Evolutionary conservation across 2,329 filamentous ascomycete species (phyloP), one percentile per base, ranked within the genome.

Genomic region (Phaeophleospora eucalypticola): DNA sequence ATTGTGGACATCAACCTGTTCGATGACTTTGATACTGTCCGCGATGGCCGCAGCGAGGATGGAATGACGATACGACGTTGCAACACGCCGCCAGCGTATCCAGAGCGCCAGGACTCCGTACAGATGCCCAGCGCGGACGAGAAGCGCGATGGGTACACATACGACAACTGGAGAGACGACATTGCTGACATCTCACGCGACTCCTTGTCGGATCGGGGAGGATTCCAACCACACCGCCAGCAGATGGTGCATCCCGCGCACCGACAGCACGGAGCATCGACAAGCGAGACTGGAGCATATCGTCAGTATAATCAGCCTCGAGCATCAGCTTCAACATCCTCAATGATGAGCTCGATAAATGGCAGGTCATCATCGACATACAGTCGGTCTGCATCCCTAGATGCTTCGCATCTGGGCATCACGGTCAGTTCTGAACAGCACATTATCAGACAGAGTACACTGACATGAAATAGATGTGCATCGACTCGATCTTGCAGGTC

Each of bases 101-200:
- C 18, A 4, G 9, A 18, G 36, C 18, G 24, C 7, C 24, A 29
- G 12, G 24, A 29, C 24, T 29, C 24, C 24, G 24, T n/a, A n/a
- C n/a, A n/a, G n/a, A n/a, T n/a, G n/a, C n/a, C 24, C 7, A 29
- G 6, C 24, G 6, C 7, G 6, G 24, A 29, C 12, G 24, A 29
- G 24, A 29, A 29, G 24, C 24, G 12, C 6, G 12, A 12, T 12
- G 24, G 12, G 36, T 49, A 41, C 39, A 43, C 43, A 20, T 49
- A 56, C 29, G 44, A 49, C 19, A 38, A 49, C 29, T 46, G 48
- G 43, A 48, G 52, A 33, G 56, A 58, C 39, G 48, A 57, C 36
- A 52, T 52, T 17, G 45, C 46, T 14, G 42, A 51, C 15, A 55
- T 57, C 32, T 57, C 54, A 52, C 52, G 54, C 24, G 24, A 29